Percentiles rank a stretch among this genome's conserved stretches.
phyloP scores from a whole-genome alignment of 768 basidiomycete species.

The Kwoniella botswanensis region DNA sequence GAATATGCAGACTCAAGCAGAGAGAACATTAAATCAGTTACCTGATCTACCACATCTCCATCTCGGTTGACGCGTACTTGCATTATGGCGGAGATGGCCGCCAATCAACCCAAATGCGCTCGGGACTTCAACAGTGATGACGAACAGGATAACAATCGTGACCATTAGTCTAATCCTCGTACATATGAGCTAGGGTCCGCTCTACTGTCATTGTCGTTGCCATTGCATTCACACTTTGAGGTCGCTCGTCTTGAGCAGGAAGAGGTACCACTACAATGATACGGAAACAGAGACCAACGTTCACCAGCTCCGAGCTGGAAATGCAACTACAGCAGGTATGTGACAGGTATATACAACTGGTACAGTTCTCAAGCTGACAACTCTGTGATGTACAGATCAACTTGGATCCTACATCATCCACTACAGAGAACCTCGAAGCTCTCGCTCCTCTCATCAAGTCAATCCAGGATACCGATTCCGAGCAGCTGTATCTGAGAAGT shows the following conservation, averaged over 20 bases:
- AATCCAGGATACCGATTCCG: slow-evolving; percentile 82
- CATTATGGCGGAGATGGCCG: slow-evolving; percentile 5
- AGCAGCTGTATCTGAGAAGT: slow-evolving; percentile 85
- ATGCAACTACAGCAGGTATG: slow-evolving; percentile 55
- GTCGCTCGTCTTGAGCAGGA: too few species aligned
- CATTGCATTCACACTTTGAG: too few species aligned
- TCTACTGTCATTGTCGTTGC: too few species aligned
- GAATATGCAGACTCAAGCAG: too few species aligned
- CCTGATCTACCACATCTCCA: not conserved
- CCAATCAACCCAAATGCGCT: not conserved
- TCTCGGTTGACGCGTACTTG: not conserved
- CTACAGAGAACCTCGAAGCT: slow-evolving; percentile 90
- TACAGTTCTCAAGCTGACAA: not conserved
- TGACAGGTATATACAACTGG: not conserved
- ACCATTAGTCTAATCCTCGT: too few species aligned
- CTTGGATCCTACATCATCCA: slow-evolving; percentile 42
- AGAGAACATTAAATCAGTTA: not conserved
- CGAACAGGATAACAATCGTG: not conserved
- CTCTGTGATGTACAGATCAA: slow-evolving; percentile 33
- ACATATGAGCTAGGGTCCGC: too few species aligned
- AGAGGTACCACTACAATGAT: slow-evolving; percentile 33
- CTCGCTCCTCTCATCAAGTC: slow-evolving; percentile 94
- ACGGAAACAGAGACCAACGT: slow-evolving; percentile 45
- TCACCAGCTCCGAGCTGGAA: slow-evolving; percentile 54
- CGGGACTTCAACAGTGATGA: not conserved